Conservation (phyloP, 345 rosid genomes). For the Boechera stricta region DNA sequence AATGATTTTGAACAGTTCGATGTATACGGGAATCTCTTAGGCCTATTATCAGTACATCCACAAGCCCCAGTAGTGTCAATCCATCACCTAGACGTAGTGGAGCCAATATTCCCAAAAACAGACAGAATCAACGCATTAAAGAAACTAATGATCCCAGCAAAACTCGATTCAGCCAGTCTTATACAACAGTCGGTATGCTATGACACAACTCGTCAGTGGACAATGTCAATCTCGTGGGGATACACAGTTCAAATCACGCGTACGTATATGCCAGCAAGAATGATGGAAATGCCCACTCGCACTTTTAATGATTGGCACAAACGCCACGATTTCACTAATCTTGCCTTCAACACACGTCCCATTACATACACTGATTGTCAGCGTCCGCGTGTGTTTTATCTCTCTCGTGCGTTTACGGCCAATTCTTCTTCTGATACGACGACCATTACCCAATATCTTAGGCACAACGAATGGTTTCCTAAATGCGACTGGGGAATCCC, state of each 20-base stretch:
- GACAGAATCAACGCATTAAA: slow-evolving; percentile 49
- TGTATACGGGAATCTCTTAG: slow-evolving; percentile 61
- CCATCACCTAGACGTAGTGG: slow-evolving; percentile 68
- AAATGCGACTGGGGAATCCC: slow-evolving; percentile 57
- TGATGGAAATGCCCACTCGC: slow-evolving; percentile 58
- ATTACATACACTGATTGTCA: slow-evolving; percentile 50
- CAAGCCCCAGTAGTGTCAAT: slow-evolving; percentile 65
- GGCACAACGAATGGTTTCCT: slow-evolving; percentile 27
- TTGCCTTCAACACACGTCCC: slow-evolving; percentile 67
- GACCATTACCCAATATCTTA: slow-evolving; percentile 53
- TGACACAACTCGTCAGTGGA: slow-evolving; percentile 61
- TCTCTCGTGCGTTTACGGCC: slow-evolving; percentile 43
- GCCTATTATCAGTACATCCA: slow-evolving; percentile 80
- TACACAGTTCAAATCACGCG: slow-evolving; percentile 65
- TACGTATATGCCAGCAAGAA: slow-evolving; percentile 57
- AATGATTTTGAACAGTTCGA: slow-evolving; percentile 49
- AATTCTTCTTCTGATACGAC: slow-evolving; percentile 16
- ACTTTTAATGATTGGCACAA: slow-evolving; percentile 71
- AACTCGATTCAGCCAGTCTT: slow-evolving; percentile 67
- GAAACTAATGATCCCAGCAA: slow-evolving; percentile 51
- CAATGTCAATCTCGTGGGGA: slow-evolving; percentile 81
- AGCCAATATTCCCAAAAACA: slow-evolving; percentile 67
- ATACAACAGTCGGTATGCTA: slow-evolving; percentile 80
- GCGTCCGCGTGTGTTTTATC: slow-evolving; percentile 56
- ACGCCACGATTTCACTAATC: slow-evolving; percentile 45